Evolutionary conservation across 2,329 filamentous ascomycete species (phyloP).

Genomic region (Aspergillus felis): DNA sequence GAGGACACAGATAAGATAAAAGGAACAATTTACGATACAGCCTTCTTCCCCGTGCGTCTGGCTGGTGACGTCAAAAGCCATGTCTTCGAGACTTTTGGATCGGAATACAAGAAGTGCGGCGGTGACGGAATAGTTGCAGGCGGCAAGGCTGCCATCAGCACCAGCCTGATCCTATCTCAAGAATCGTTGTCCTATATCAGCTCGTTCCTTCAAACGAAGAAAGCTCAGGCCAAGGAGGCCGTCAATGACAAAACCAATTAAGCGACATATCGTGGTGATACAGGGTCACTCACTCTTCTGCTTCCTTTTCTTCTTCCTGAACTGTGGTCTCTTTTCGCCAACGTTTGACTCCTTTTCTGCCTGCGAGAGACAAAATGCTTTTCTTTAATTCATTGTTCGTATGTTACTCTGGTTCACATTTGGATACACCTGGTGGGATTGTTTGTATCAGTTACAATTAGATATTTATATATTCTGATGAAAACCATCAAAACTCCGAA

Average conservation of each 20-base stretch:
- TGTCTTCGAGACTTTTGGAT: conserved; percentile 40
- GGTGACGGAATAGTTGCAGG: conserved; percentile 61
- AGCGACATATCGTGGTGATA: not conserved
- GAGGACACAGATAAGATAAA: conserved; percentile 70
- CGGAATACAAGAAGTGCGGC: conserved; percentile 46
- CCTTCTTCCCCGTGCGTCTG: conserved; percentile 61
- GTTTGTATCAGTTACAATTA: not conserved
- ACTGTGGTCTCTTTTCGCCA: conserved; percentile 8
- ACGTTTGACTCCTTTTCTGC: conserved; percentile 5
- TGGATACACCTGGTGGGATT: not conserved
- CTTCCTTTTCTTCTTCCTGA: conserved; percentile 5
- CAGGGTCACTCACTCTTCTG: not conserved
- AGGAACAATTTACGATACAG: conserved; percentile 58
- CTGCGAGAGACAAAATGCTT: not conserved
- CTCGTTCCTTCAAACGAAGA: conserved; percentile 58
- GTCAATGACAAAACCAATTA: conserved; percentile 47
- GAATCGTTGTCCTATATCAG: conserved; percentile 62
- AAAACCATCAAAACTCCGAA: not conserved
- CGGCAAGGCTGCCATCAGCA: conserved; percentile 67
- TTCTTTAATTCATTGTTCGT: not conserved
- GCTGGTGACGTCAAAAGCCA: conserved; percentile 53
- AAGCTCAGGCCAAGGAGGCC: conserved; percentile 56
- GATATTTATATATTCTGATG: not conserved
- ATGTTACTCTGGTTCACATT: not conserved
- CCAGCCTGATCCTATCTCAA: conserved; percentile 62